A percentile compares a stretch with the other conserved stretches of the same genome.
Evolutionary conservation across 2,329 filamentous ascomycete genomes (phyloP).

Genomic region (Samsoniella hepiali): DNA sequence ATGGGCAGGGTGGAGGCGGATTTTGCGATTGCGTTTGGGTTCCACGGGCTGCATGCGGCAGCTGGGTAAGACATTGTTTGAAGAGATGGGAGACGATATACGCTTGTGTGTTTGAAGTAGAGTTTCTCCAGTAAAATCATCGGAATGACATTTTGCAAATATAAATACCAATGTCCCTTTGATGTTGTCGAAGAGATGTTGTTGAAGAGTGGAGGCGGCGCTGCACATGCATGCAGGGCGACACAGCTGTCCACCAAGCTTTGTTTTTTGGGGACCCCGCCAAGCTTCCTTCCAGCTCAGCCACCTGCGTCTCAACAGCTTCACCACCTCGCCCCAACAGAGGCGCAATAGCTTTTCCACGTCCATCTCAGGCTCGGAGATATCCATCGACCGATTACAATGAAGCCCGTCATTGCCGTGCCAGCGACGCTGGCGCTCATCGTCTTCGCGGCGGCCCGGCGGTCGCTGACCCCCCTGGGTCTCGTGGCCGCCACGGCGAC

Average conservation of each 20-base stretch:
- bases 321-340: neutral
- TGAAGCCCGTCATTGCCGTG: slow-evolving; percentile 57
- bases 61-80: neutral
- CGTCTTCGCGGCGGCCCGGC: slow-evolving; percentile 65
- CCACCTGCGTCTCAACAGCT: neutral
- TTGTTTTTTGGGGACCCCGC: neutral
- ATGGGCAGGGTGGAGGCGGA: slow-evolving; percentile 55
- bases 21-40: slow-evolving; percentile 54
- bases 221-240: neutral
- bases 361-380: neutral
- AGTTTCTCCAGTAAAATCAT: neutral
- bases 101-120: neutral
- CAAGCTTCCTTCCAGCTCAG: neutral
- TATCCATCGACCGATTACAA: slow-evolving; percentile 29
- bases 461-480: slow-evolving; percentile 75
- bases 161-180: neutral
- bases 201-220: slow-evolving; percentile 3
- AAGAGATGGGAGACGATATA: neutral
- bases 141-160: neutral
- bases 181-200: neutral
- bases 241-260: neutral
- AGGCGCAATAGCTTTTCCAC: neutral
- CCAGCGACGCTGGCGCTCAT: slow-evolving; percentile 59
- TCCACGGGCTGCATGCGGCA: slow-evolving; percentile 46
- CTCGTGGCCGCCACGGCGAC: slow-evolving; percentile 70